Evolutionary conservation across 1,284 basidiomycete species (phyloP).

Genomic region (Paramarasmius palmivorus): DNA sequence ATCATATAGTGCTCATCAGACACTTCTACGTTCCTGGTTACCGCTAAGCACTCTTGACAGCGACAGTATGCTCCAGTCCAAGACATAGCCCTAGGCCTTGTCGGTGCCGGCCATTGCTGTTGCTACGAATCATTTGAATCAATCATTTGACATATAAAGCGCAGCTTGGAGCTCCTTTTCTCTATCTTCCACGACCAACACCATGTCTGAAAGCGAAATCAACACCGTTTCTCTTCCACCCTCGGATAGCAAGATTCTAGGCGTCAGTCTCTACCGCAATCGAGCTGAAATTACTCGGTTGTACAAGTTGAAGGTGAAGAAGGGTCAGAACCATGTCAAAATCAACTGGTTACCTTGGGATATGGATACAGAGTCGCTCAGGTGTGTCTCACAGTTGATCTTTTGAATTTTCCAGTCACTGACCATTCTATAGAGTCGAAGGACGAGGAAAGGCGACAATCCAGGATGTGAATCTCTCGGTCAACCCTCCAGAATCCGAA

Average conservation of each 20-base stretch:
- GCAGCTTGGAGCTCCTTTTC: no score
- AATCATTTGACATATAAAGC: no score
- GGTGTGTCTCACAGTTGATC: slow-evolving; percentile 24
- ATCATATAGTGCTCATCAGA: no score
- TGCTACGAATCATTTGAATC: no score
- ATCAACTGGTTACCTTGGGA: slow-evolving; percentile 3
- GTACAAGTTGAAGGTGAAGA: slow-evolving; percentile 7
- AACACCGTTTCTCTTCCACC: no score
- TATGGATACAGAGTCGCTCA: slow-evolving; percentile 28
- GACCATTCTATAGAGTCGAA: slow-evolving; percentile 17
- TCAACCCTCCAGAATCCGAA: slow-evolving; percentile 1
- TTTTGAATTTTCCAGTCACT: not conserved
- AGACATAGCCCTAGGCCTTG: no score
- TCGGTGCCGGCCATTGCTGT: no score
- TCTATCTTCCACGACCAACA: no score
- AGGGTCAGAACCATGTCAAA: slow-evolving; percentile 8
- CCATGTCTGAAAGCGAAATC: no score
- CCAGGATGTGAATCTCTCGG: slow-evolving; percentile 18
- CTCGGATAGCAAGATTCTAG: slow-evolving; percentile 4
- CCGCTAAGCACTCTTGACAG: no score
- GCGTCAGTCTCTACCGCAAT: slow-evolving; percentile 3
- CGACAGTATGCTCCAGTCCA: no score
- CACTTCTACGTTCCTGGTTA: no score
- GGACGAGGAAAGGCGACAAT: slow-evolving; percentile 20
- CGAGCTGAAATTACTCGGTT: slow-evolving; percentile 6